These are phyloP conservation scores for Colletotrichum cordylinicola DNA, from an alignment of 2,329 filamentous ascomycete species.

Conservation along the genomic window DNA sequence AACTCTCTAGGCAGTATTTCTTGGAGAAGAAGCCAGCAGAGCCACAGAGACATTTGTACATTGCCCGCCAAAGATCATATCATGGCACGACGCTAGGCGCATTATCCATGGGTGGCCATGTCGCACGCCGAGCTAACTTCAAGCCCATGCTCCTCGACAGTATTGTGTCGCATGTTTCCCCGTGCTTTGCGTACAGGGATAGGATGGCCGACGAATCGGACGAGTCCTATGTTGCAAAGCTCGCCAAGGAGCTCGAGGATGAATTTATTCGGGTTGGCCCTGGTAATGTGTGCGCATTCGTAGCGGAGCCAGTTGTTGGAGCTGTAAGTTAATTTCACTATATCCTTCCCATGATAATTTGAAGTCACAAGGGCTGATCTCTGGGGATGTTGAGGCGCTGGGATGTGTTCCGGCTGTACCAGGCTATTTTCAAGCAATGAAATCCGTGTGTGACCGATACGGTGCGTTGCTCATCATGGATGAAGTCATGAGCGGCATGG, in stretches of 20 bases:
- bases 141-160: constrained; percentile 64
- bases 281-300: constrained; percentile 72
- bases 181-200: constrained; percentile 71
- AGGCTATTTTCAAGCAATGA: constrained; percentile 70
- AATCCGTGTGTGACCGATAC: constrained; percentile 66
- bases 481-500: constrained; percentile 33
- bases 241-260: constrained; percentile 69
- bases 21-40: constrained; percentile 51
- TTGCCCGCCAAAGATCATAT: constrained; percentile 71
- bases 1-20: constrained; percentile 54
- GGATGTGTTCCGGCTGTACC: constrained; percentile 66
- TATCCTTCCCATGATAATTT: background rate
- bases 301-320: constrained; percentile 78
- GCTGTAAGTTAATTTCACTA: constrained; percentile 53
- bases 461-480: constrained; percentile 72
- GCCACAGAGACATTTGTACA: constrained; percentile 65
- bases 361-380: background rate
- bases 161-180: constrained; percentile 62
- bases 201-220: constrained; percentile 57
- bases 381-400: constrained; percentile 51
- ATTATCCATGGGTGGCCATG: constrained; percentile 68
- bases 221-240: constrained; percentile 62
- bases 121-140: constrained; percentile 64
- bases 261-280: constrained; percentile 71
- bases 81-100: constrained; percentile 76